phyloP scores from a whole-genome alignment of 257 asterid genomes.

The Rhazya stricta region DNA sequence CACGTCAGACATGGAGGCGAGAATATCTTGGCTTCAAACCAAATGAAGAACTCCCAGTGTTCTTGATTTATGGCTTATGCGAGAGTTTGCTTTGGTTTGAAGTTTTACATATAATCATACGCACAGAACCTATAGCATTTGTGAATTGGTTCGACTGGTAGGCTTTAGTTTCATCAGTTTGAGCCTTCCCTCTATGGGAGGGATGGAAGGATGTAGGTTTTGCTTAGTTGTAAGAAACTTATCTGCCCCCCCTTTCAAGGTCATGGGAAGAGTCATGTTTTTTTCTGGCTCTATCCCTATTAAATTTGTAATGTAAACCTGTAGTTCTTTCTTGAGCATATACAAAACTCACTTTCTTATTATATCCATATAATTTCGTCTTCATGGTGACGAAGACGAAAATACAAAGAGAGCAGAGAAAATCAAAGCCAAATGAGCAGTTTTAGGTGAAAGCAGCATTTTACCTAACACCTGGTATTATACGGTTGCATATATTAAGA shows the following conservation, averaged over 20 bases:
- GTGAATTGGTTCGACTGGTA: constrained; percentile 8
- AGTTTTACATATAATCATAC: not conserved
- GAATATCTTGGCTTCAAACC: not conserved
- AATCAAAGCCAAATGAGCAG: too few relatives aligned
- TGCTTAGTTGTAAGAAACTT: not conserved
- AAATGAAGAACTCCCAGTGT: not conserved
- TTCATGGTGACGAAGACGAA: not conserved
- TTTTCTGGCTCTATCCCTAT: not conserved
- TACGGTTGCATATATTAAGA: not conserved
- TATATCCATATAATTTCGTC: not conserved
- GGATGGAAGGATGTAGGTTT: constrained; percentile 11
- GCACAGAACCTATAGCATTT: not conserved
- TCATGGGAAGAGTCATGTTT: not conserved
- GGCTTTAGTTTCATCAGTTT: not conserved
- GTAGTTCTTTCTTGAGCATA: not conserved
- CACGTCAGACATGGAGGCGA: not conserved
- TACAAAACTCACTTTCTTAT: too few relatives aligned
- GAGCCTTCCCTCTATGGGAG: not conserved
- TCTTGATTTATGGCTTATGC: not conserved
- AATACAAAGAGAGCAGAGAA: too few relatives aligned
- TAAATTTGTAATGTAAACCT: not conserved
- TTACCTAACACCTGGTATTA: not conserved
- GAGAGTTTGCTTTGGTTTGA: not conserved
- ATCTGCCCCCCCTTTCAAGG: not conserved
- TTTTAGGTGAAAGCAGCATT: too few relatives aligned